Conservation (phyloP, 345 rosid genomes). For the Eucalyptus polyanthemos region DNA sequence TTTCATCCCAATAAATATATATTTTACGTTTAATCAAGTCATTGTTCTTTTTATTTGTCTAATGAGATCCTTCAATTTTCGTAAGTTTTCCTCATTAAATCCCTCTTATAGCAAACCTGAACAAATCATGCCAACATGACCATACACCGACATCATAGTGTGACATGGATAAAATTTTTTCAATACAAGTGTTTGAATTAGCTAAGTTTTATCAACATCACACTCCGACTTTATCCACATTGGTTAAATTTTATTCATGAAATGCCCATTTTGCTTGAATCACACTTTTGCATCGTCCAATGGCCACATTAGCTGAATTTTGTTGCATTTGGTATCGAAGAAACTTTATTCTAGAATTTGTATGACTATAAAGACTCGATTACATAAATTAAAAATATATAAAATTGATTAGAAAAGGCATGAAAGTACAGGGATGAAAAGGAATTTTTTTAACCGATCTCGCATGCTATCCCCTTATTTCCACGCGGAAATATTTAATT, state of each 20-base stretch:
- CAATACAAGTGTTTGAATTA: rapidly evolving
- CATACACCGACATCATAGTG: rapidly evolving
- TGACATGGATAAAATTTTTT: not conserved
- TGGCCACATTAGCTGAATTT: not conserved
- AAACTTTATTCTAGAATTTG: not conserved
- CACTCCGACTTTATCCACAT: too few species aligned
- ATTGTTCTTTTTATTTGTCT: not conserved
- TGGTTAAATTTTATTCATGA: not conserved
- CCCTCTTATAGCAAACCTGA: rapidly evolving
- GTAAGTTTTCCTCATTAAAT: not conserved
- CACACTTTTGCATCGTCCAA: not conserved
- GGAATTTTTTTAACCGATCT: not conserved
- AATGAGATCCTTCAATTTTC: not conserved
- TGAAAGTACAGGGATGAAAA: not conserved
- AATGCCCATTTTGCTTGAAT: not conserved
- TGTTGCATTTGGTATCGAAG: not conserved
- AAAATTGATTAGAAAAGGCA: not conserved
- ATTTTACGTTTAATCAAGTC: not conserved
- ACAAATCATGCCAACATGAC: not conserved
- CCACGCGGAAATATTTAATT: not conserved
- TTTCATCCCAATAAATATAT: not conserved
- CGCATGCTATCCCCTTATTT: not conserved
- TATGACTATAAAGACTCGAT: not conserved
- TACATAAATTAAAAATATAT: not conserved
- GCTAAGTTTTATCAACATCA: not conserved